Percentiles rank a stretch among this genome's conserved stretches.
These are phyloP conservation scores for Ricinus communis DNA, from an alignment of 345 rosid genomes.

Conservation along the genomic window DNA sequence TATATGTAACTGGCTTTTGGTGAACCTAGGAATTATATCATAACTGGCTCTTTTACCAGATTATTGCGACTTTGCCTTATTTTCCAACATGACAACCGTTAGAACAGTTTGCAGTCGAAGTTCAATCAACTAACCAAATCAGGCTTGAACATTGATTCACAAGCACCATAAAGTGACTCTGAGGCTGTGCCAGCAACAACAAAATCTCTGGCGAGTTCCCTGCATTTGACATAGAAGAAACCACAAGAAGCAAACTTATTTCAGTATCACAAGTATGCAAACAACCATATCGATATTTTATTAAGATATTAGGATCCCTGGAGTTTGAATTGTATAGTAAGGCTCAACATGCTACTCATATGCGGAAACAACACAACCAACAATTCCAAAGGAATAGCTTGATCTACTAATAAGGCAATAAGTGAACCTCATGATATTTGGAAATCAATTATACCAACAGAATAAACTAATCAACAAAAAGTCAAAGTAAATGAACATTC, in stretches of 20 bases:
- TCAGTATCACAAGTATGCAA: constrained; percentile 2
- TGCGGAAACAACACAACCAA: background rate
- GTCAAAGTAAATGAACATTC: background rate
- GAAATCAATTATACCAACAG: background rate
- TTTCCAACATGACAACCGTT: background rate
- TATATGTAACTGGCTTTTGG: background rate
- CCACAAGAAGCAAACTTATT: background rate
- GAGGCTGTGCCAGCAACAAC: constrained; percentile 95
- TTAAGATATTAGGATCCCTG: background rate
- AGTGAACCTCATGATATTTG: background rate
- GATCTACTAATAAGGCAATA: background rate
- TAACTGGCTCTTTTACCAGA: background rate
- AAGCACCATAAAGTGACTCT: constrained; percentile 95
- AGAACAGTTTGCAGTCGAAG: background rate
- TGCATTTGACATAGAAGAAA: constrained; percentile 26
- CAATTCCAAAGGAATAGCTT: background rate
- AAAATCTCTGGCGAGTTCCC: constrained; percentile 95
- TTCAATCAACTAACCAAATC: constrained; percentile 65
- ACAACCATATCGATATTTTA: background rate
- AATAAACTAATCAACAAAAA: background rate
- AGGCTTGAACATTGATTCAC: constrained; percentile 91
- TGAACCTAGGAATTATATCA: background rate
- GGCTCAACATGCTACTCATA: constrained; percentile 2
- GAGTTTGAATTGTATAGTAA: background rate
- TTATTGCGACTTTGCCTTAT: background rate